Conservation (phyloP, 768 basidiomycete species). For the Amanita rubescens region DNA sequence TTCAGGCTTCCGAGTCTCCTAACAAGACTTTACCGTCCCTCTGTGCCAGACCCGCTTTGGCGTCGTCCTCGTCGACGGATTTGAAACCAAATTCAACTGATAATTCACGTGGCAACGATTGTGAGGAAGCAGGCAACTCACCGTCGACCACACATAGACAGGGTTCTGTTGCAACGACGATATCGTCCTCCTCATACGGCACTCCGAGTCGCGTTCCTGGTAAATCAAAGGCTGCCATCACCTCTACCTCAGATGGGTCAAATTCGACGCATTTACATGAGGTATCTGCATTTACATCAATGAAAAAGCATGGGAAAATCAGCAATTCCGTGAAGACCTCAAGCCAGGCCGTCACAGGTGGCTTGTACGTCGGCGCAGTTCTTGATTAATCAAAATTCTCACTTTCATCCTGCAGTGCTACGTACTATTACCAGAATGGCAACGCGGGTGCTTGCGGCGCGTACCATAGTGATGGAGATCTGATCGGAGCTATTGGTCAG, state of each 20-base stretch:
- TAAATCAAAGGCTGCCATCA: slow-evolving; percentile 8
- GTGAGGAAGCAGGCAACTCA: neutral
- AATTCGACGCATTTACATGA: neutral
- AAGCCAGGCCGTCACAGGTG: slow-evolving; percentile 26
- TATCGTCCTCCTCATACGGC: neutral
- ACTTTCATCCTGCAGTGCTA: slow-evolving; percentile 36
- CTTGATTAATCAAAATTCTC: neutral
- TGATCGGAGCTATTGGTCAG: slow-evolving; percentile 60
- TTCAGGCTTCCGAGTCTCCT: slow-evolving; percentile 7
- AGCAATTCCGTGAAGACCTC: neutral
- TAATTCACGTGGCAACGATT: neutral
- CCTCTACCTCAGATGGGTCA: slow-evolving; percentile 5
- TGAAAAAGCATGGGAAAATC: neutral
- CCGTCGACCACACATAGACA: neutral
- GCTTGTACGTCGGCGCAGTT: slow-evolving; percentile 33
- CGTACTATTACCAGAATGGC: slow-evolving; percentile 66
- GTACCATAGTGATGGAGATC: slow-evolving; percentile 44
- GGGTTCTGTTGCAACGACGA: neutral
- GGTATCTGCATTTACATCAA: neutral
- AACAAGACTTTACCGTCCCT: slow-evolving; percentile 7
- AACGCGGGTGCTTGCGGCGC: slow-evolving; percentile 76
- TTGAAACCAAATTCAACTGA: neutral
- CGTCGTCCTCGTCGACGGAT: neutral
- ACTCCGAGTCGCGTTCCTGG: slow-evolving; percentile 4
- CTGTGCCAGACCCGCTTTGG: slow-evolving; percentile 9